These are phyloP conservation scores for Globisporangium carolinianum DNA, from an alignment of 352 stramenopile species.

Conservation along the genomic window DNA sequence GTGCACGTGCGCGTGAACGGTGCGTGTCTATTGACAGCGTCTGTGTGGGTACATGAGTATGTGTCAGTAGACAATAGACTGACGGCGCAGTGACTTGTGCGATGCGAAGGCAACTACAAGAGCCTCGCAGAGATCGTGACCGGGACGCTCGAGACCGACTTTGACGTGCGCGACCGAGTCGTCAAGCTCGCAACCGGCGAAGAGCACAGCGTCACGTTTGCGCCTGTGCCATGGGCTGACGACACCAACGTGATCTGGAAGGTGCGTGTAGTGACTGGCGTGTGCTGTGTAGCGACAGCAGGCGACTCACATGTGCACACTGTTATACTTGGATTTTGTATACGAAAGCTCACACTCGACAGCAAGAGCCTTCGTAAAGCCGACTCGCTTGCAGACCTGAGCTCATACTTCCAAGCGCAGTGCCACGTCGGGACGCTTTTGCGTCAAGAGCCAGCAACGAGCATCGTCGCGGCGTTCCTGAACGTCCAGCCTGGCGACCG, in stretches of 20 bases:
- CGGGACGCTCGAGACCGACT: constrained; percentile 63
- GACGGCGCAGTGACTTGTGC: too few species aligned
- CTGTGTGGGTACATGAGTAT: neutral
- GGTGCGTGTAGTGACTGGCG: constrained; percentile 10
- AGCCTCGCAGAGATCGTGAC: constrained; percentile 78
- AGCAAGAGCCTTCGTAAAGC: constrained; percentile 85
- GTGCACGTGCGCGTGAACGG: constrained; percentile 87
- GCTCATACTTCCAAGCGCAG: constrained; percentile 90
- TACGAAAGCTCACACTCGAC: constrained; percentile 39
- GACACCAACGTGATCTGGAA: constrained; percentile 68
- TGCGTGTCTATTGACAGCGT: constrained; percentile 24
- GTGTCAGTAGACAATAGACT: constrained; percentile 3
- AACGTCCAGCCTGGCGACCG: constrained; percentile 77
- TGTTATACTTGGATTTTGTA: neutral
- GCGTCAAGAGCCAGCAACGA: constrained; percentile 93
- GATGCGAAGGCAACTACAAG: constrained; percentile 44
- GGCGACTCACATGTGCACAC: neutral
- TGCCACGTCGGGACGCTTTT: constrained; percentile 86
- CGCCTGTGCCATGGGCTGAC: constrained; percentile 57
- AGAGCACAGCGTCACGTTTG: constrained; percentile 43
- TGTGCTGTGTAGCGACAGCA: neutral
- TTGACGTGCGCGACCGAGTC: constrained; percentile 42
- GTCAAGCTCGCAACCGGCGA: constrained; percentile 56
- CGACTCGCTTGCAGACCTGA: constrained; percentile 81
- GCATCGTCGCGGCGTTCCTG: constrained; percentile 94